These are phyloP conservation scores for Dothideomycetidae sp. DNA, from an alignment of 2,329 filamentous ascomycete species.

Conservation along the genomic window DNA sequence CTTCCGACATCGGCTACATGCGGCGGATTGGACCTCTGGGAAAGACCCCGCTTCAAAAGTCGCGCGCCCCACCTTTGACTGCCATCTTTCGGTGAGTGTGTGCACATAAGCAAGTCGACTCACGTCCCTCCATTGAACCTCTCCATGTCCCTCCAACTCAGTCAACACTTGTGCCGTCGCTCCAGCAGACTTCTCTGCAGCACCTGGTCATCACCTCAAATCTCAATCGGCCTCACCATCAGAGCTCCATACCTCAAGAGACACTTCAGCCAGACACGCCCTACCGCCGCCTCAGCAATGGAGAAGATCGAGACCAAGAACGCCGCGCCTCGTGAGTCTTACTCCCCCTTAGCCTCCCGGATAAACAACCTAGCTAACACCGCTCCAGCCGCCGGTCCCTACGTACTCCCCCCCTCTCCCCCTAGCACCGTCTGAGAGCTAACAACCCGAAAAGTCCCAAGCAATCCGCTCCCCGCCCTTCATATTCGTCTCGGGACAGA, in stretches of 20 bases:
- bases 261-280: conserved; percentile 4
- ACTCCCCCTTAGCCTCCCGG: not conserved
- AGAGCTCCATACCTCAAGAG: not conserved
- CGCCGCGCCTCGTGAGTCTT: conserved; percentile 29
- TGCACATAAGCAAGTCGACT: too few relatives aligned
- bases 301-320: conserved; percentile 29
- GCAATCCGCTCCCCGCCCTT: conserved; percentile 54
- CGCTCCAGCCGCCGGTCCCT: conserved; percentile 27
- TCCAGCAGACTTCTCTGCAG: not conserved
- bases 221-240: not conserved
- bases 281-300: conserved; percentile 26
- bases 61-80: too few relatives aligned
- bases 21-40: too few relatives aligned
- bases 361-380: not conserved
- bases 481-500: conserved; percentile 61
- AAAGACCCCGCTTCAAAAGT: too few relatives aligned
- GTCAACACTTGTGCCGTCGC: not conserved
- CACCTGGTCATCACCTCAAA: too few relatives aligned
- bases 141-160: too few relatives aligned
- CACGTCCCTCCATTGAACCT: too few relatives aligned
- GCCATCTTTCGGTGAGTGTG: too few relatives aligned
- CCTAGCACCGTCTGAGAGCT: not conserved
- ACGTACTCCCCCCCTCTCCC: conserved; percentile 21
- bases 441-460: conserved; percentile 25
- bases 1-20: too few relatives aligned